phyloP scores from a whole-genome alignment of 2,329 filamentous ascomycete genomes.

The Botryosphaeria dothidea region DNA sequence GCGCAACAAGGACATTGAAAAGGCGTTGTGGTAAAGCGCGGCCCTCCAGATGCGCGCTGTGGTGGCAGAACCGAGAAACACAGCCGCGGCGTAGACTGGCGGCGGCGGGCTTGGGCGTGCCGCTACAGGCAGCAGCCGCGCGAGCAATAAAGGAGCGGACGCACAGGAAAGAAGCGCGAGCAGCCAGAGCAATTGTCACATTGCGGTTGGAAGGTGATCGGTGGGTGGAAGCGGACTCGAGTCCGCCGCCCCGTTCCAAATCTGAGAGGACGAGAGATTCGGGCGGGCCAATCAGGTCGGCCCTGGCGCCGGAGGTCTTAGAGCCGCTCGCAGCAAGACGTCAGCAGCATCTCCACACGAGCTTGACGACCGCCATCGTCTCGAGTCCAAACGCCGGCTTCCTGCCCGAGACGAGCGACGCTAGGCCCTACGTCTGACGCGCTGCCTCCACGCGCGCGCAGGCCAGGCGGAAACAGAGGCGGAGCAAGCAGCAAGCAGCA shows the following conservation, averaged over 20 bases:
- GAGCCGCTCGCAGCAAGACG: slow-evolving; percentile 9
- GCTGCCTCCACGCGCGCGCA: neutral
- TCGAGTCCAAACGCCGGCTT: neutral
- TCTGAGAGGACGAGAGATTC: neutral
- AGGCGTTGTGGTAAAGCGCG: neutral
- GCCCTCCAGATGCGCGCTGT: neutral
- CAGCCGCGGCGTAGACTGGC: neutral
- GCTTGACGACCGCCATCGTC: neutral
- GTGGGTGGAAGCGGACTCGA: neutral
- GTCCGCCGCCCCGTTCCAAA: neutral
- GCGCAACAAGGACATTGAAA: slow-evolving; percentile 52
- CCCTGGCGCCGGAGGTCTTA: neutral
- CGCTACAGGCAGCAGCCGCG: neutral
- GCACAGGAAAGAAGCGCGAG: neutral
- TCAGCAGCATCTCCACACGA: slow-evolving; percentile 9
- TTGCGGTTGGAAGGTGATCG: slow-evolving; percentile 3
- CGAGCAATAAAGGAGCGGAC: neutral
- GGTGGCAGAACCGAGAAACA: neutral
- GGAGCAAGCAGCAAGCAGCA: no score
- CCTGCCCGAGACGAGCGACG: neutral
- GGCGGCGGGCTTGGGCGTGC: neutral
- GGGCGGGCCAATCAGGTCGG: neutral
- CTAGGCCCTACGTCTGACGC: neutral
- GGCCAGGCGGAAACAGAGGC: no score
- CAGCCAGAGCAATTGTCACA: slow-evolving; percentile 4